These are phyloP conservation scores for Kalmusia sp. DNA, from an alignment of 2,329 filamentous ascomycete genomes.

Conservation along the genomic window DNA sequence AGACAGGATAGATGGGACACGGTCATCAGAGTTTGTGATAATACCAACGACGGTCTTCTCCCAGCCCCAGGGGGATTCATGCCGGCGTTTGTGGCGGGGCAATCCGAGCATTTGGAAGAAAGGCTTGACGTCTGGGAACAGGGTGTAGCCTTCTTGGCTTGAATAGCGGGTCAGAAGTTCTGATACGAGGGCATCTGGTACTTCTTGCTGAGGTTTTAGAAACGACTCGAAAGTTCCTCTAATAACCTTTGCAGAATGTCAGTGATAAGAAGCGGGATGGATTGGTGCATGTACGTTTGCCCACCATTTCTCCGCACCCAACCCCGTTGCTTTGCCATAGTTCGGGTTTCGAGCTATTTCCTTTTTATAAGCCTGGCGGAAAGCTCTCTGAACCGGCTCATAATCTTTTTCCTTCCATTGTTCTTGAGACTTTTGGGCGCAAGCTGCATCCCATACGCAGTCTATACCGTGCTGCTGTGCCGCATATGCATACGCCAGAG, in stretches of 20 bases:
- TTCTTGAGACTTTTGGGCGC: constrained; percentile 23
- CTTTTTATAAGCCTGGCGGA: constrained; percentile 55
- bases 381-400: constrained; percentile 36
- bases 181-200: constrained; percentile 57
- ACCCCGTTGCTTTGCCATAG: constrained; percentile 61
- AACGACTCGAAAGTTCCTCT: constrained; percentile 52
- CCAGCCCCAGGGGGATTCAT: constrained; percentile 40
- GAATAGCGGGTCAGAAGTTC: constrained; percentile 62
- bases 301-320: constrained; percentile 66
- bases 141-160: constrained; percentile 59
- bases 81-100: background rate
- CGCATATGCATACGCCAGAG: constrained; percentile 61
- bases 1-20: constrained; percentile 62
- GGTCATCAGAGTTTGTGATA: constrained; percentile 69
- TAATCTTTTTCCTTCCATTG: constrained; percentile 28
- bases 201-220: constrained; percentile 31
- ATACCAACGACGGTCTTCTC: constrained; percentile 60
- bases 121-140: constrained; percentile 55
- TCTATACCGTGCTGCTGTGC: constrained; percentile 60
- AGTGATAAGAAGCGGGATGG: constrained; percentile 1
- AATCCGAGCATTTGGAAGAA: constrained; percentile 52
- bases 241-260: constrained; percentile 58
- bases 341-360: constrained; percentile 61
- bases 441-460: constrained; percentile 44
- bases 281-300: constrained; percentile 55